Evolutionary conservation across 2,329 filamentous ascomycete genomes (phyloP), one percentile per base, ranked within the genome.

Genomic region (Apiospora malaysiana): DNA sequence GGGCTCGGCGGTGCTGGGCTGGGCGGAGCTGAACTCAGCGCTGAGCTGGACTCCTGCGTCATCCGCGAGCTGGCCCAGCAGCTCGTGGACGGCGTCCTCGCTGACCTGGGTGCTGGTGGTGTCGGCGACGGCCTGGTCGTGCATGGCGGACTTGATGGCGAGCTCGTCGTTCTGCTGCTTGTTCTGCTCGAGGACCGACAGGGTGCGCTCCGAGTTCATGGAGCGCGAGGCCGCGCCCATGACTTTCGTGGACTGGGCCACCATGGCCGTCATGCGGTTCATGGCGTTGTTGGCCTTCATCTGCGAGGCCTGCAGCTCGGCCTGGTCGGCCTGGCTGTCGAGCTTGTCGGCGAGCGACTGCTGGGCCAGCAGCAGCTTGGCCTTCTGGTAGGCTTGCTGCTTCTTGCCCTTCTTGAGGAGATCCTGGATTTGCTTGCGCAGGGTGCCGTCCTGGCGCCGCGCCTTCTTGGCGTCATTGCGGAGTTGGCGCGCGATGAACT

Each of bases 31-130:
- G 73, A 97, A 90, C 82, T 96, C 93, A 79, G 92, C 88, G 75
- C 90, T 90, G 72, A 97, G 85, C 81, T 96, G 93, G 69, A 97
- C 89, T 69, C 94, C 94, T 12, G 93, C 94, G 81, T 97, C 94
- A 80, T 97, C 94, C 73, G 94, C 94, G 59, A 96, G 89, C 83
- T 97, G 93, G 74, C 90, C 92, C 82, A 97, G 92, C 73, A 97
- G 83, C 75, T 94, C 91, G 81, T 97, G 94, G 1, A 97, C 94
- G 75, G 95, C 94, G 76, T 97, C 94, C 79, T 97, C 82, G 84
- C 93, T 83, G 84, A 95, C 81, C 85, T 93, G 79, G 84, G 92
- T 77, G 82, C 93, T 80, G 1, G 94, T 97, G 47, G 92, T 92
- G 72, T 92, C 91, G 27, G 89, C 90, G 73, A 95, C 95, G 72